Evolutionary conservation across 2,329 filamentous ascomycete species (phyloP).

Genomic region (Fusarium sp.): DNA sequence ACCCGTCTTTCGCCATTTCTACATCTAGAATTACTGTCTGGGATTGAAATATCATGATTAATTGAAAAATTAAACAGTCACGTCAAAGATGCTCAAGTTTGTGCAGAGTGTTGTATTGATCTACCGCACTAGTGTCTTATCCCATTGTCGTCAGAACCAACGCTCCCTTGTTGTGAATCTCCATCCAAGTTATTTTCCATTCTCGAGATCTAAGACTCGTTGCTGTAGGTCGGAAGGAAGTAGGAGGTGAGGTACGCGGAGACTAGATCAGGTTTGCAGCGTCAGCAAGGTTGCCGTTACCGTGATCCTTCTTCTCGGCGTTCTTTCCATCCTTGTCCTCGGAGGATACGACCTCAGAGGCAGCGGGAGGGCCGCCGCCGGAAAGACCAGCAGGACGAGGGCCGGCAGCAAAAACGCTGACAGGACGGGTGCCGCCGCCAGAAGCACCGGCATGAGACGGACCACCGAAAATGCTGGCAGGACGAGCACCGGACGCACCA

Average conservation of each 20-base stretch:
- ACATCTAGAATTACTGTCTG: accelerated
- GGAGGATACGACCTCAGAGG: too few relatives aligned
- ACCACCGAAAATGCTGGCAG: too few relatives aligned
- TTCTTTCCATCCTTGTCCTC: too few relatives aligned
- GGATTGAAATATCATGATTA: neutral
- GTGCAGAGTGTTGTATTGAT: conserved; percentile 7
- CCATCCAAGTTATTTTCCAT: too few relatives aligned
- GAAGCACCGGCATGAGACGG: too few relatives aligned
- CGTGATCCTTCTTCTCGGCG: too few relatives aligned
- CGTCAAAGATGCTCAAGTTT: conserved; percentile 9
- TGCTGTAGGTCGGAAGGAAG: neutral
- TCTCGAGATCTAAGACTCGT: too few relatives aligned
- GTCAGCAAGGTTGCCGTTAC: neutral
- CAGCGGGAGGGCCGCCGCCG: neutral
- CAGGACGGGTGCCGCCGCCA: too few relatives aligned
- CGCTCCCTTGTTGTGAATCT: too few relatives aligned
- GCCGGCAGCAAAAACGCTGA: too few relatives aligned
- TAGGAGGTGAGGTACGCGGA: neutral
- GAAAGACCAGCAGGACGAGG: neutral
- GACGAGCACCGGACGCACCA: too few relatives aligned
- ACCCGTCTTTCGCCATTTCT: too few relatives aligned
- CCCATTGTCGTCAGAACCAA: neutral
- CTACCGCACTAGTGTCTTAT: neutral
- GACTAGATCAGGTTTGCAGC: neutral
- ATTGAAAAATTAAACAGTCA: neutral